Base-by-base conservation (phyloP, 352 stramenopile species). In the Phytophthora europaea region DNA sequence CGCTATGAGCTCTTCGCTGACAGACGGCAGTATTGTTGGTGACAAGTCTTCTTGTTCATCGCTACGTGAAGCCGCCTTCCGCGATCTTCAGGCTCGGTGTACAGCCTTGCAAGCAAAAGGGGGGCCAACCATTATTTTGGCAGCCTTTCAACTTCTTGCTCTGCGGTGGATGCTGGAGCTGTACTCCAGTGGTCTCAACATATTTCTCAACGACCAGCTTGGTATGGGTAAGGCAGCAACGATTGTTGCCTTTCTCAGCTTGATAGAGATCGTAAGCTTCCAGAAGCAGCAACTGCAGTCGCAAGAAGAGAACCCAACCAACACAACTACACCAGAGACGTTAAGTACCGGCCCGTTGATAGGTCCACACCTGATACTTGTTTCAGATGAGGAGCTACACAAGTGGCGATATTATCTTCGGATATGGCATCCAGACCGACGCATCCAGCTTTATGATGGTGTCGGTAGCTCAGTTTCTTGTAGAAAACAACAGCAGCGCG, bases 211-310 rank as follows among this genome's bases (percentile, higher is more conserved):
- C 66, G 91, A 97, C 50, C 89, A 97, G 45, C 67, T 95, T 9
- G 91, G 91, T 20, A 95, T 96, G 81, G 91, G 89, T n/a, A 95
- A 96, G 61, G 85, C 88, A 9, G 80, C 84, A 7, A 94, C 86
- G 2, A 82, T 95, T 26, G 83, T 89, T 28, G 84, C 87, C 5
- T 96, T 95, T 67, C 72, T 97, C n/a, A 79, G 74, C 23, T 70
- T 89, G 8, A 67, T 93, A 23, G 73, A 85, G 18, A 70, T 85
- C 40, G 53, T 92, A 2, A 58, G 73, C 18, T 67, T 66, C 33
- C 64, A 76, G 33, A 74, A 77, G 22, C 60, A 72, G 48, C 55
- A 61, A n/a, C n/a, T 43, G 9, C 26, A 59, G 9, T 28, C 67
- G 9, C 60, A 60, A 57, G 52, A 65, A 60, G 55, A 54, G 20